Evolutionary conservation across 129 eudicot genomes (phyloP), one percentile per base, ranked within the genome.

Genomic region (Glebionis coronaria): DNA sequence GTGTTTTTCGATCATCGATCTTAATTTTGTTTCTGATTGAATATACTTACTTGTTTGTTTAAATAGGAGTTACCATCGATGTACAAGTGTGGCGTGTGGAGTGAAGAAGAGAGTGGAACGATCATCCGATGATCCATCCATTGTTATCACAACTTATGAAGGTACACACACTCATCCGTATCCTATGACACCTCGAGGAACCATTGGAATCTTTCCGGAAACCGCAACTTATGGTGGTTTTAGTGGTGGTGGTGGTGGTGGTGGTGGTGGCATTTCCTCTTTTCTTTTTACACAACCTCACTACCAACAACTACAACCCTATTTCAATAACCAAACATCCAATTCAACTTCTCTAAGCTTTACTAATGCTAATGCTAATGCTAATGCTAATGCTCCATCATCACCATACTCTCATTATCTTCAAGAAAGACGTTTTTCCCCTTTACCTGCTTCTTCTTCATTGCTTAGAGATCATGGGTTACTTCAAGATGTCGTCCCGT

Each of bases 41-140:
- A 25, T 20, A 11, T 0, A 25, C 12, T 21, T 25, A 13, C 3
- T 10, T 56, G 38, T 20, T 31, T 25, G 61, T 44, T 79, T 61
- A 5, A 25, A 47, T 73, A 88, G 95, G 96, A 92, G 98, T 80
- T 92, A 92, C 74, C 91, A 92, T 73, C 83, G 98, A 65, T 92
- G 98, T 86, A 92, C 98, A 46, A 88, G 82, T 57, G 73, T 95
- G 74, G 76, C 87, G 21, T 92, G 98, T 70, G 98, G 98, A 15
- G 98, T 88, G 68, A 86, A 88, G 77, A 92, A 92, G 75, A 77
- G 98, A 63, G 98, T 92, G 9, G 98, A 92, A 74, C 75, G 98
- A 68, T 92, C 96, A 18, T 82, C 78, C 0, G 87, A 89, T 6
- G 98, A 92, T 69, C 84, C 87, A 61, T 53, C 95, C 4, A 82